Percentiles rank a stretch among this genome's conserved stretches.
These are phyloP conservation scores for Euphorbia lathyris DNA, from an alignment of 345 rosid species.

Conservation along the genomic window DNA sequence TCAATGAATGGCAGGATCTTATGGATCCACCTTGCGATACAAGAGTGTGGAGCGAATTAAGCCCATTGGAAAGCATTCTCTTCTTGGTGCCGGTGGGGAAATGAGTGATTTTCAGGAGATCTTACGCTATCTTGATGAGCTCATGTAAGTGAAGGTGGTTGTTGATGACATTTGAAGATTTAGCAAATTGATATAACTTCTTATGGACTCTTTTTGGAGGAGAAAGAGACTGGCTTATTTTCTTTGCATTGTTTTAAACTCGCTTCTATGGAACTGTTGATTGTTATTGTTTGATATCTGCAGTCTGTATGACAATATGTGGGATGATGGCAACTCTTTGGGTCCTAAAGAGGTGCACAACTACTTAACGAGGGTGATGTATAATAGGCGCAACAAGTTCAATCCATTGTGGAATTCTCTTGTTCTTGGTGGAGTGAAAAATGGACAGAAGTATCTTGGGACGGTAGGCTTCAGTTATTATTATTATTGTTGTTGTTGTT, in stretches of 20 bases:
- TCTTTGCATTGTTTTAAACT: background rate
- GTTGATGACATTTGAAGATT: background rate
- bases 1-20: constrained; percentile 54
- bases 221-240: background rate
- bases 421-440: constrained; percentile 93
- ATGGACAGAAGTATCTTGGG: constrained; percentile 92
- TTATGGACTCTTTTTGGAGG: background rate
- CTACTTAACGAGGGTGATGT: constrained; percentile 91
- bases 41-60: constrained; percentile 85
- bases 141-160: constrained; percentile 49
- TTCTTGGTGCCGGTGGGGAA: constrained; percentile 96
- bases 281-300: constrained; percentile 23
- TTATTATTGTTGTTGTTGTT: background rate
- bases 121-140: constrained; percentile 80
- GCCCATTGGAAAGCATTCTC: constrained; percentile 91
- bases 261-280: constrained; percentile 10
- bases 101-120: constrained; percentile 97
- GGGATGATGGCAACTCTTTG: constrained; percentile 99
- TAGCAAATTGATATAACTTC: background rate
- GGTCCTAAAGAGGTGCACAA: constrained; percentile 99
- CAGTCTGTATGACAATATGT: constrained; percentile 95
- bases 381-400: constrained; percentile 93
- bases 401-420: constrained; percentile 96
- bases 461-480: constrained; percentile 44
- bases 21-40: constrained; percentile 92